Evolutionary conservation across 495 filamentous ascomycete genomes (phyloP), one percentile per base, ranked within the genome.

Genomic region (Talaromyces proteolyticus): DNA sequence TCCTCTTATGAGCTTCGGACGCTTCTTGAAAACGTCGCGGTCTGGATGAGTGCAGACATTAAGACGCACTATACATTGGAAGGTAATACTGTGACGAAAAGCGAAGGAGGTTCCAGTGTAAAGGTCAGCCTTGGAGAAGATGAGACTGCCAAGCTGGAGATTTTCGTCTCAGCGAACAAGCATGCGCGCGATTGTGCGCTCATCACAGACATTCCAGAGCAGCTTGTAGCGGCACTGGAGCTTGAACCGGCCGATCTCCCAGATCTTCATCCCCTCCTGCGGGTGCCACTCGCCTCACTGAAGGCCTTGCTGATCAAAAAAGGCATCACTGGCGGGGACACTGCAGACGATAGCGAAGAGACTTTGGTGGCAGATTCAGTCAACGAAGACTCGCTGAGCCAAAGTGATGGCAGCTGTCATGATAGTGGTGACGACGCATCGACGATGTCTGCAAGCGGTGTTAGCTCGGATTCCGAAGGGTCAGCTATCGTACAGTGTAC

Each of bases 31-130:
- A 44, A 25, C 42, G 42, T 44, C 22, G 2, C 19, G 7, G 42
- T 44, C 22, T 44, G 42, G 42, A 44, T 44, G 12, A 44, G 42
- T 44, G 42, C 42, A 44, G 42, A 23, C 22, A 44, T 44, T 44
- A 44, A 44, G 22, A 44, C 42, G 22, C 42, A 44, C 22, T 44
- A 44, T 44, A 44, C 16, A 25, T 25, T 44, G 42, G 19, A 44
- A 44, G 42, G 8, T 2, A 44, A 6, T 44, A 44, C 42, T 22
- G 18, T 25, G 11, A 44, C 42, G 18, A 25, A 23, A 12, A 44
- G 42, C 18, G 22, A 44, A 3, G 42, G 42, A 25, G 42, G 42
- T 25, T 44, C 42, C 42, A 44, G 42, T 44, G 42, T 44, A 2
- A 25, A 44, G 23, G 22, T 44, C 42, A 25, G 22, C 42, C 3